phyloP scores from a whole-genome alignment of 129 eudicot genomes.

The Smallanthus sonchifolius region DNA sequence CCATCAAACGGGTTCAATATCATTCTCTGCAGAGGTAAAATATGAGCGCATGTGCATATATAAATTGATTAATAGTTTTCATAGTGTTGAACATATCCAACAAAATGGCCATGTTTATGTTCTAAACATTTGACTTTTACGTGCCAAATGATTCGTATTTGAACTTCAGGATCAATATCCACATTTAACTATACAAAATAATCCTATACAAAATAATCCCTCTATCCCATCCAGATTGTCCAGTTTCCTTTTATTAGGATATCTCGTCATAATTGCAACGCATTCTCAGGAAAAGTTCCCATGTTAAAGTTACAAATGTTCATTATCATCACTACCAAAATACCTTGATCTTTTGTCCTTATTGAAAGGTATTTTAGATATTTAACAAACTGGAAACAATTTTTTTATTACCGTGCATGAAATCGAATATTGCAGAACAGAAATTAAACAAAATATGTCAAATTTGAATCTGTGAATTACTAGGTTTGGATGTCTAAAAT shows the following conservation, averaged over 20 bases:
- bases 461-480: not conserved
- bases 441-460: not conserved
- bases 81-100: not conserved
- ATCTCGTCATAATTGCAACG: not conserved
- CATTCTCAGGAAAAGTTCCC: not conserved
- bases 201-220: not conserved
- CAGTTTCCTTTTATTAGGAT: not conserved
- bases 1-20: constrained; percentile 28
- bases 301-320: not conserved
- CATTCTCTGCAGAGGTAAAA: constrained; percentile 19
- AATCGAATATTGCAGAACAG: not conserved
- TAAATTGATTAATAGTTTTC: not conserved
- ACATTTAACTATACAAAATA: not conserved
- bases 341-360: not conserved
- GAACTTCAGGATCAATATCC: not conserved
- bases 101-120: not conserved
- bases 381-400: not conserved
- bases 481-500: not conserved
- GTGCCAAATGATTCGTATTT: not conserved
- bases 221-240: not conserved
- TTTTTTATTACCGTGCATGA: not conserved
- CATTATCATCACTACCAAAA: not conserved
- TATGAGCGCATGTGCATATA: not conserved
- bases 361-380: not conserved
- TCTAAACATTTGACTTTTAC: not conserved